These are phyloP conservation scores for Xylariaceae sp. DNA, from an alignment of 2,329 filamentous ascomycete genomes.

Conservation along the genomic window DNA sequence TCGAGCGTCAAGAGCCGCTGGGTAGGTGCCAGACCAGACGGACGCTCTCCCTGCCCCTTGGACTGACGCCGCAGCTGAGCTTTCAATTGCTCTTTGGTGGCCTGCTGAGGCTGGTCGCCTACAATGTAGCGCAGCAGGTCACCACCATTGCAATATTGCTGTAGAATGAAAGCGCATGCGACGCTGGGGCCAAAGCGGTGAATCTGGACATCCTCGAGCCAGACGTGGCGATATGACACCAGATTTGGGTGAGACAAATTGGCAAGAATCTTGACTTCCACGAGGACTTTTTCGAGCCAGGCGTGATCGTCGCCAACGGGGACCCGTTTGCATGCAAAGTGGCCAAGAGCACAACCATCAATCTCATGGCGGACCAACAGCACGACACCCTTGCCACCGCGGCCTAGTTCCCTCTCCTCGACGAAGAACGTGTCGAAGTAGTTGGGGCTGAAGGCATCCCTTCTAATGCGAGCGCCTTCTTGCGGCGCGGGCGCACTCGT, in stretches of 20 bases:
- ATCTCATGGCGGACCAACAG: constrained; percentile 89
- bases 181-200: constrained; percentile 86
- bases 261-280: constrained; percentile 90
- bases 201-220: constrained; percentile 85
- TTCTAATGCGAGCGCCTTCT: constrained; percentile 69
- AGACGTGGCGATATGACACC: constrained; percentile 94
- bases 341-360: constrained; percentile 80
- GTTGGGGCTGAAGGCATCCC: constrained; percentile 81
- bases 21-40: constrained; percentile 41
- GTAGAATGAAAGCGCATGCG: constrained; percentile 92
- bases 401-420: constrained; percentile 79
- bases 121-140: constrained; percentile 86
- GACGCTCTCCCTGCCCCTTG: constrained; percentile 67
- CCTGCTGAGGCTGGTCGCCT: constrained; percentile 58
- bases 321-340: constrained; percentile 95
- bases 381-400: constrained; percentile 92
- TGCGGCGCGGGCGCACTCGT: constrained; percentile 49
- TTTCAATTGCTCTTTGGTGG: constrained; percentile 81
- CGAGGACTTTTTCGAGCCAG: constrained; percentile 89
- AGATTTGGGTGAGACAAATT: constrained; percentile 91
- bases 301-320: constrained; percentile 91
- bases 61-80: constrained; percentile 80
- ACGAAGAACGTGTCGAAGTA: constrained; percentile 94
- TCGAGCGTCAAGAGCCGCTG: constrained; percentile 63
- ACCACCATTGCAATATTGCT: constrained; percentile 94